These are phyloP conservation scores for Apiotrichum akiyoshidainum DNA, from an alignment of 1,284 basidiomycete genomes.

Conservation along the genomic window DNA sequence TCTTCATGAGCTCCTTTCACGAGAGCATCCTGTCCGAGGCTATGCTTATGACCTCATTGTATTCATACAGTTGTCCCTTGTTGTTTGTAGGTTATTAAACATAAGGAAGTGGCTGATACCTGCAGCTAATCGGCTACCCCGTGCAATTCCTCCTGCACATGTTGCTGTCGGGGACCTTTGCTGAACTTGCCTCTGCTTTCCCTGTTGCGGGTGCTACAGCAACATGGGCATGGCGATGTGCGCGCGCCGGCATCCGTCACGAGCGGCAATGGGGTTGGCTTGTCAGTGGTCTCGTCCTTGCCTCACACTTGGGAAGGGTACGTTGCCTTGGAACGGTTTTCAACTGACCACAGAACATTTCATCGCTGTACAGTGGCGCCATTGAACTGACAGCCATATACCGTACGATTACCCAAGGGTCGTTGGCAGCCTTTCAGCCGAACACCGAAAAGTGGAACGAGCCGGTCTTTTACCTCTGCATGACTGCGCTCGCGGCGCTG, in stretches of 20 bases:
- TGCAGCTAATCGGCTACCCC: conserved; percentile 45
- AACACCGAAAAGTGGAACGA: conserved; percentile 3
- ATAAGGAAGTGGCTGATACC: not conserved
- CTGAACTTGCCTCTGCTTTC: conserved; percentile 45
- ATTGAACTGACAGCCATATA: not conserved
- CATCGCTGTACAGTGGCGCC: not conserved
- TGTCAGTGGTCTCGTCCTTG: conserved; percentile 43
- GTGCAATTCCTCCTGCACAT: conserved; percentile 35
- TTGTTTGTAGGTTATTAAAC: conserved; percentile 14
- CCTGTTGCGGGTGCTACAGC: conserved; percentile 48
- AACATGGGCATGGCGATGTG: conserved; percentile 46
- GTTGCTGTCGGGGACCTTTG: conserved; percentile 37
- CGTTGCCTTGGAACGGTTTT: too few relatives aligned
- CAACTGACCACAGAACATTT: too few relatives aligned
- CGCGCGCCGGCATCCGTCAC: conserved; percentile 39
- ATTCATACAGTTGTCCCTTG: not conserved
- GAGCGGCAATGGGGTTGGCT: conserved; percentile 47
- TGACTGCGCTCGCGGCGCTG: conserved; percentile 2
- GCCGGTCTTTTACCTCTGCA: conserved; percentile 7
- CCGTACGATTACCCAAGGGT: not conserved
- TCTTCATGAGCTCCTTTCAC: conserved; percentile 2
- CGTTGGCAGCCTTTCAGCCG: not conserved
- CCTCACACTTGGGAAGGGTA: conserved; percentile 42
- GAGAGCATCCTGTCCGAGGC: not conserved
- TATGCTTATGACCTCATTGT: not conserved